Conservation (phyloP, 176 grass and related monocot species). For the Triticum dicoccoides region DNA sequence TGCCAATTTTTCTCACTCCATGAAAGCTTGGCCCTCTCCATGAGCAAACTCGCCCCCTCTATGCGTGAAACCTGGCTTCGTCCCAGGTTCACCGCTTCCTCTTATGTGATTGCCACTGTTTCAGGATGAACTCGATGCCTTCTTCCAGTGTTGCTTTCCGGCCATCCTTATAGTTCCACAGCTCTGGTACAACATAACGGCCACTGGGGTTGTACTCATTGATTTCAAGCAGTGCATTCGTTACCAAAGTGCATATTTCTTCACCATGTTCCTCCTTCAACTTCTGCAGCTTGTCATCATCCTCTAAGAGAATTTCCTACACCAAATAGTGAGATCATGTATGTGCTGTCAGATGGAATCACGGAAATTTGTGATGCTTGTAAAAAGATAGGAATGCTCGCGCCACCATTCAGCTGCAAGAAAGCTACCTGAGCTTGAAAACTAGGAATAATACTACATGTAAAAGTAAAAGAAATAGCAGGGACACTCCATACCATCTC, state of each 20-base stretch:
- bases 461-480: not conserved
- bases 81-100: not conserved
- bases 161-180: conserved; percentile 21
- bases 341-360: not conserved
- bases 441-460: not conserved
- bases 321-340: not conserved
- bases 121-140: not conserved
- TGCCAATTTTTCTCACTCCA: too few species aligned
- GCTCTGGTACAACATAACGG: conserved; percentile 22
- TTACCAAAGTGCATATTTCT: conserved; percentile 32
- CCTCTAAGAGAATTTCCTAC: conserved; percentile 42
- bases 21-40: too few species aligned
- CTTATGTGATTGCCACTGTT: conserved; percentile 2
- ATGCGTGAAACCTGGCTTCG: too few species aligned
- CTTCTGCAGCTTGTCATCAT: conserved; percentile 25
- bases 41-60: too few species aligned
- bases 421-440: not conserved
- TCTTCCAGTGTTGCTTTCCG: conserved; percentile 5
- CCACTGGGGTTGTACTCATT: conserved; percentile 48
- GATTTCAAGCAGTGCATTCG: conserved; percentile 38
- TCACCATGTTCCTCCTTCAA: conserved; percentile 38
- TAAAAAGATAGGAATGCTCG: not conserved
- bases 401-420: not conserved
- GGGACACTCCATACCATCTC: conserved; percentile 17
- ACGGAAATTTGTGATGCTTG: not conserved